Base-by-base conservation (phyloP, 768 basidiomycete species). In the Boletus subparvulus region DNA sequence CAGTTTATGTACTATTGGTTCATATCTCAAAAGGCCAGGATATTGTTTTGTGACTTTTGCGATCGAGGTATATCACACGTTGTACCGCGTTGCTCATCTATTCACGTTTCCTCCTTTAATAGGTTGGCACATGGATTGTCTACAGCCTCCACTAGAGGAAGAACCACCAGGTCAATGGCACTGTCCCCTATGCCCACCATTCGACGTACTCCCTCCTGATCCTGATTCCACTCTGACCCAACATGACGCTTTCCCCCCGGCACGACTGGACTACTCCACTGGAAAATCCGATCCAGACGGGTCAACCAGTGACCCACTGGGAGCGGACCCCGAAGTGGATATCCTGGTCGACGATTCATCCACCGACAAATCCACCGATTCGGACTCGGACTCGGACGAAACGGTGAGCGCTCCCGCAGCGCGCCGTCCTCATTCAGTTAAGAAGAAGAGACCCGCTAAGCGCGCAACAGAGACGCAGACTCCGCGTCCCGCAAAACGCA, bases 11-110 rank as follows among this genome's bases (percentile, higher is more conserved):
- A 30, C 37, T 28, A 32, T 33, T 56, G n/a, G 51, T 66, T 71
- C 60, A 73, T 50, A 13, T 50, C 35, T 46, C 30, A 30, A 52
- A 67, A 95, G 91, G 84, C 81, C 51, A 81, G 83, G 50, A 86
- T 97, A 60, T 72, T 98, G 51, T 89, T 98, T 63, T 98, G 96
- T 71, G 96, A 98, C 78, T 83, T 78, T 54, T 98, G 96, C 72
- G 96, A 98, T 78, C 80, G 93, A 81, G 93, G 90, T 85, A 69
- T 40, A 33, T 56, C 61, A 59, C 52, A 43, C 59, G 16, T 60
- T 60, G 8, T 54, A 35, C 47, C 35, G 26, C 21, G 46, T 35
- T 24, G 26, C 51, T 52, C 58, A 44, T 48, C 55, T 8, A 9
- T 44, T 63, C 49, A 47, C 47, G 8, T 32, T 42, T 50, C 6